phyloP scores from a whole-genome alignment of 148 eudicot species.

The Fagopyrum homotropicum region DNA sequence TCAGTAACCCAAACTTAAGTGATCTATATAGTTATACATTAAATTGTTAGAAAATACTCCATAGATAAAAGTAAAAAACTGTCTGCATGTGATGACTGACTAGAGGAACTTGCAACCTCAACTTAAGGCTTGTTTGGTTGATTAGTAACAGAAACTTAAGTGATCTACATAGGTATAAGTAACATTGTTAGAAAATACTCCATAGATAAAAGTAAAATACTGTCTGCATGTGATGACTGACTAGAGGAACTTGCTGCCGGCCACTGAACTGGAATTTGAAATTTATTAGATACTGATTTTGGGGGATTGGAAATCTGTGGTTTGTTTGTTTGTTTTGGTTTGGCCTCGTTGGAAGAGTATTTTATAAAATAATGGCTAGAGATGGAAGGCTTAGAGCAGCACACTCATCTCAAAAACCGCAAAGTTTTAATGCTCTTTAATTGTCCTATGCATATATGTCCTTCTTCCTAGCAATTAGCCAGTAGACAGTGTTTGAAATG shows the following conservation, averaged over 20 bases:
- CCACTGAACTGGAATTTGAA: background rate
- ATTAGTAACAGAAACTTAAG: background rate
- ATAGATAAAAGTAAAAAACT: background rate
- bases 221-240: background rate
- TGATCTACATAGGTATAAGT: background rate
- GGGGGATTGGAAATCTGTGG: background rate
- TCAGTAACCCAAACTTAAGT: background rate
- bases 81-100: background rate
- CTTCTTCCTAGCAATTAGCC: background rate
- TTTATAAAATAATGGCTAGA: background rate
- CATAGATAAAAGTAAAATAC: background rate
- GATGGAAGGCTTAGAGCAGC: background rate
- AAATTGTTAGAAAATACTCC: background rate
- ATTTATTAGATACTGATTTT: background rate
- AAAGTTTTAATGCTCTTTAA: background rate
- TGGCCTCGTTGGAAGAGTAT: slow-evolving; percentile 5
- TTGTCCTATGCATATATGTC: background rate
- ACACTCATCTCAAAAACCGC: slow-evolving; percentile 7
- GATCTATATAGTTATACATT: background rate
- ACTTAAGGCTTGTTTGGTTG: background rate
- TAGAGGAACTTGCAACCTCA: background rate
- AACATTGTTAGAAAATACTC: background rate
- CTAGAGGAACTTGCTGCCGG: background rate
- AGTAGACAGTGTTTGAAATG: background rate
- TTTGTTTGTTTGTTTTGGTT: background rate